Base-by-base conservation (phyloP, 2,329 filamentous ascomycete genomes). In the Teratosphaeria pseudoeucalypti region DNA sequence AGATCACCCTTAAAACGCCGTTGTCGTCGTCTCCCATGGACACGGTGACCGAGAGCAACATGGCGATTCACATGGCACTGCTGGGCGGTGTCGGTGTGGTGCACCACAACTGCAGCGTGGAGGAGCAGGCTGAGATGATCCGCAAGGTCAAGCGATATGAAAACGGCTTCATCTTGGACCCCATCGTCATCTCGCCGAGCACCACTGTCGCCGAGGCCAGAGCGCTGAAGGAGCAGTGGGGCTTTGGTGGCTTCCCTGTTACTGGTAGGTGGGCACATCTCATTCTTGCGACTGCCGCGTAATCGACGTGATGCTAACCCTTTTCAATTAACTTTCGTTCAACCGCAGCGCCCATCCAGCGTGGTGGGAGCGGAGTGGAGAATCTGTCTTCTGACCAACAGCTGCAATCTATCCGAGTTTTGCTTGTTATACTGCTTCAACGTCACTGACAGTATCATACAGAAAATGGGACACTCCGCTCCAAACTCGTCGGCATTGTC, bases 251-350 rank as follows among this genome's bases (percentile, higher is more conserved):
- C 70, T 97, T 96, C 79, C 94, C 94, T 62, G 92, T 99, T 61
- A 99, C 94, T 78, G 94, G 95, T 99, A 81, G 83, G 92, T 81
- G 57, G 29, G 59, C 43, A 61, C 52, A 57, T 63, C 63, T 58
- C 47, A 61, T 54, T 57, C 78, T 68, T 77, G 80, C 43, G 16
- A 10, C 9, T 23, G 23, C 43, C 19, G 2, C 9, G 16, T 6
- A 6, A 19, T 23, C 19, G 6, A 49, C 43, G 43, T 91, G 89
- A 96, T 96, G 94, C 84, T 74, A 76, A 80, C 82, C 78, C 80
- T 81, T 83, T 76, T 76, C 80, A 49, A 84, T 88, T 96, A 97
- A 97, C 94, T 99, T 99, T 99, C 94, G 94, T 99, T 99, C 94
- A 92, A 92, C 94, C 90, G 90, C 83, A 95, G 84, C 88, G 89